phyloP scores from a whole-genome alignment of 1,284 basidiomycete species.

The Agroathelia rolfsii region DNA sequence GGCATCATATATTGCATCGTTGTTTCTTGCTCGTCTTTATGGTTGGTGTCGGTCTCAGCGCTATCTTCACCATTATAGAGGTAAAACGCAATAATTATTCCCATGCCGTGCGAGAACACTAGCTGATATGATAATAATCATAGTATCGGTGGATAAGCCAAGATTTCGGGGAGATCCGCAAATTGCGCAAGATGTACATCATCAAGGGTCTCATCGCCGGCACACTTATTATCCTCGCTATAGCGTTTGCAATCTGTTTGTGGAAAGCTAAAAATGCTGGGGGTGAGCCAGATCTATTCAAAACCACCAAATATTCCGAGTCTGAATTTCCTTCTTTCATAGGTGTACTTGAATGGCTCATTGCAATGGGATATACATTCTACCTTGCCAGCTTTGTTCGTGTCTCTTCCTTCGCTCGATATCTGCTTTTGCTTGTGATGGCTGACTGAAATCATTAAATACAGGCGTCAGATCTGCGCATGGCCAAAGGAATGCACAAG shows the following conservation, averaged over 20 bases:
- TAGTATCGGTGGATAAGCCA: constrained; percentile 58
- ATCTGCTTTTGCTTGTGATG: too few species aligned
- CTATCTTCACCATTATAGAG: constrained; percentile 65
- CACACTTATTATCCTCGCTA: constrained; percentile 46
- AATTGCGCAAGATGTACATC: constrained; percentile 46
- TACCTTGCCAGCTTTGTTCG: constrained; percentile 64
- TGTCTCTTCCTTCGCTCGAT: too few species aligned
- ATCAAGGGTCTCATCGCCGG: constrained; percentile 50
- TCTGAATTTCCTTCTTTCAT: constrained; percentile 1
- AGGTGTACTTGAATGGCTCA: constrained; percentile 64
- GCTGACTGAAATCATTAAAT: too few species aligned
- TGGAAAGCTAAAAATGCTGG: constrained; percentile 37
- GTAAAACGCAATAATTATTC: constrained; percentile 21
- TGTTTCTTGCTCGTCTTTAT: constrained; percentile 58
- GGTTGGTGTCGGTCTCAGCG: constrained; percentile 51
- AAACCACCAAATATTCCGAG: background rate
- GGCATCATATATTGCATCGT: constrained; percentile 39
- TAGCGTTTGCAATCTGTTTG: constrained; percentile 49
- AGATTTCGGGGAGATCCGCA: constrained; percentile 35
- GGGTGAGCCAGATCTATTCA: constrained; percentile 26
- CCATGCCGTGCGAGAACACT: background rate
- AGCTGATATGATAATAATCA: background rate
- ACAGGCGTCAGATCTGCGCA: constrained; percentile 53
- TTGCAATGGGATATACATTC: constrained; percentile 61
- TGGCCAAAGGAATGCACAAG: constrained; percentile 36